phyloP scores from a whole-genome alignment of 345 rosid species.

The Sonneratia alba region DNA sequence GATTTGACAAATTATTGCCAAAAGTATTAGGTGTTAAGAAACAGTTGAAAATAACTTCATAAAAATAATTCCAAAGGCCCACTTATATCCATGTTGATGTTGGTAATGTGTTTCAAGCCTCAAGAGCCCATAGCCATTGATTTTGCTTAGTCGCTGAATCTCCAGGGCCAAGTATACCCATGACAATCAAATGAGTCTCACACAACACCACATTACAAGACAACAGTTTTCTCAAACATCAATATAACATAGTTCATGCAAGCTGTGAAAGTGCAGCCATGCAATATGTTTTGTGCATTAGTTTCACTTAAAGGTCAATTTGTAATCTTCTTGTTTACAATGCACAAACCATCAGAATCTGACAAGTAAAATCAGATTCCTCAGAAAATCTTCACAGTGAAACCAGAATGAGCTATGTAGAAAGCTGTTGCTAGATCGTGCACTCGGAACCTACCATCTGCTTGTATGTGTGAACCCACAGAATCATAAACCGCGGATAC shows the following conservation, averaged over 20 bases:
- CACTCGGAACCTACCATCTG: background rate
- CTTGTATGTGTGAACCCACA: background rate
- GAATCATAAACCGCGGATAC: background rate
- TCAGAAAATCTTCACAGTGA: background rate
- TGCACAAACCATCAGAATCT: background rate
- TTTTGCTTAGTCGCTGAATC: background rate
- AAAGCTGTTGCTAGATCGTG: background rate
- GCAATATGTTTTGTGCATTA: background rate
- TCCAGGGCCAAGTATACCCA: background rate
- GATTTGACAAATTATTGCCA: background rate
- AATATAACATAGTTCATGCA: background rate
- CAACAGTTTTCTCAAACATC: background rate
- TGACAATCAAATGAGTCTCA: background rate
- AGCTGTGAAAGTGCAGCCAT: background rate
- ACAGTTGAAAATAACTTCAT: background rate
- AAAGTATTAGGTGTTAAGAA: background rate
- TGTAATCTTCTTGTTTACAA: background rate
- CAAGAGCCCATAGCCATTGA: background rate
- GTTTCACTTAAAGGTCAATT: background rate
- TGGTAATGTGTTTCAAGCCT: background rate
- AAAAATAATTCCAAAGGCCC: background rate
- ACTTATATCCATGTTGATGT: background rate
- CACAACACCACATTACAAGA: background rate
- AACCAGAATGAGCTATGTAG: no score
- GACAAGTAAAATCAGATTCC: background rate